Evolutionary conservation across 208 protist genomes (phyloP).

Genomic region (Giardia duodenalis): DNA sequence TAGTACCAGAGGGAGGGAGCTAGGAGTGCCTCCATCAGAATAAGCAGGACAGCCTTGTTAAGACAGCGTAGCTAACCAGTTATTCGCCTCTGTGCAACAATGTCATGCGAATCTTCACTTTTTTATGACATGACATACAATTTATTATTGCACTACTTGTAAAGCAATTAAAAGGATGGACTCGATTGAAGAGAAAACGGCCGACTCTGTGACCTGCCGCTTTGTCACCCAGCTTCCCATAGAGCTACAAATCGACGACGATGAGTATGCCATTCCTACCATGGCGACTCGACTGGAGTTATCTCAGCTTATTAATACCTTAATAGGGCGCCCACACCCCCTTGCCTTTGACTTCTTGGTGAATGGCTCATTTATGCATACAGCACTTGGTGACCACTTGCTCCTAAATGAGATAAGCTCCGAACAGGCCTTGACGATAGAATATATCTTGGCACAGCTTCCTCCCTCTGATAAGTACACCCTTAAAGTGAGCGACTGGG

Average conservation of each 20-base stretch:
- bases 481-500: background rate
- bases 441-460: background rate
- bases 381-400: background rate
- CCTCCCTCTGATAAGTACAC: background rate
- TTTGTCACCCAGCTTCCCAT: background rate
- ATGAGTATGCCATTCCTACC: background rate
- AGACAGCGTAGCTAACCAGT: no score
- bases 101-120: no score
- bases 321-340: background rate
- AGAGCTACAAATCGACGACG: background rate
- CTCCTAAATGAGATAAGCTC: background rate
- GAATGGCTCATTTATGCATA: background rate
- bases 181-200: no score
- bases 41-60: no score
- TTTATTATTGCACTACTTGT: no score
- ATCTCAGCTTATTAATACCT: background rate
- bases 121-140: no score
- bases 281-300: background rate
- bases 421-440: background rate
- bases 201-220: background rate
- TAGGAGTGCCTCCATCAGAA: no score
- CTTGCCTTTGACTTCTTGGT: background rate
- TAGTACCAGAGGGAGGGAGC: no score
- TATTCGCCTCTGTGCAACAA: no score
- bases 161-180: no score